Percentiles rank a stretch among this genome's conserved stretches.
These are phyloP conservation scores for Yamadazyma triangularis DNA, from an alignment of 1,139 yeast species.

Conservation along the genomic window DNA sequence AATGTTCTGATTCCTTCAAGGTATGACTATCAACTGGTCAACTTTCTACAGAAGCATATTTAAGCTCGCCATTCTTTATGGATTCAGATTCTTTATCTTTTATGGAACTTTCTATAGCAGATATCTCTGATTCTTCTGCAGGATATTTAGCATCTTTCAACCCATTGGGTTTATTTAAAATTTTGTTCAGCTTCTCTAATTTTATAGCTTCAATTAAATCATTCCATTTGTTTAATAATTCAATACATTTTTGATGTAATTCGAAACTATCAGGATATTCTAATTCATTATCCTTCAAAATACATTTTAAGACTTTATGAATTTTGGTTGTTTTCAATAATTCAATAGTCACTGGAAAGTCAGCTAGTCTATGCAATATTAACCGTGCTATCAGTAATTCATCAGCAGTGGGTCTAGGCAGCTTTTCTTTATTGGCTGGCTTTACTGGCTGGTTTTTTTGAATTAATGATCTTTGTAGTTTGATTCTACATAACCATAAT, in stretches of 20 bases:
- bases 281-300: slow-evolving; percentile 36
- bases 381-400: slow-evolving; percentile 53
- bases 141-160: background rate
- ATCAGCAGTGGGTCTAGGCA: slow-evolving; percentile 44
- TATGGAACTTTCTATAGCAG: slow-evolving; percentile 12
- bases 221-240: slow-evolving; percentile 43
- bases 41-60: slow-evolving; percentile 9
- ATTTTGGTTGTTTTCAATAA: slow-evolving; percentile 48
- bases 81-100: slow-evolving; percentile 9
- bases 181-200: slow-evolving; percentile 22
- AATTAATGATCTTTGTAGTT: slow-evolving; percentile 41
- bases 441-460: slow-evolving; percentile 30
- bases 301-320: slow-evolving; percentile 51
- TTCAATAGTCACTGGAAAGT: slow-evolving; percentile 52
- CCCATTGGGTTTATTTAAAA: slow-evolving; percentile 1
- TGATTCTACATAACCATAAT: slow-evolving; percentile 45
- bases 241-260: slow-evolving; percentile 44
- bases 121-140: slow-evolving; percentile 31
- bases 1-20: too few species aligned
- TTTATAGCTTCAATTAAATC: slow-evolving; percentile 32
- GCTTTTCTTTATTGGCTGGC: slow-evolving; percentile 18
- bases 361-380: slow-evolving; percentile 47
- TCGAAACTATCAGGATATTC: slow-evolving; percentile 44
- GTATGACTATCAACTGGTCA: background rate
- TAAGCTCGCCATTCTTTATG: slow-evolving; percentile 6